Evolutionary conservation across 192 early-diverging fungal genomes (phyloP).

Genomic region (Podila epigama): DNA sequence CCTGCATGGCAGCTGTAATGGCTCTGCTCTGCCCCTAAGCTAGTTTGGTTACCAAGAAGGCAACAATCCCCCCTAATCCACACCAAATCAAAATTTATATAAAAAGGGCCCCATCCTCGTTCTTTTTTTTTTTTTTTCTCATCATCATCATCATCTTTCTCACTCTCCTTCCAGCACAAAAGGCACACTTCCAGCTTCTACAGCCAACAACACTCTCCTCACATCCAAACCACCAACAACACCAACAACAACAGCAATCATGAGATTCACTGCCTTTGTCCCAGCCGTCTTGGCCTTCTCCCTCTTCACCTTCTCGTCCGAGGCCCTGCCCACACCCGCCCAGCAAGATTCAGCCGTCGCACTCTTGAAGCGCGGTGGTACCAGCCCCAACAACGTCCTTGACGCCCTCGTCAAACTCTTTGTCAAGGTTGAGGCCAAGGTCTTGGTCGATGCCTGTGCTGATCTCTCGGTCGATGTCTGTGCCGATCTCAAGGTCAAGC

Average conservation of each 20-base stretch:
- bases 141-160: no score
- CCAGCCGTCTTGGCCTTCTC: slow-evolving; percentile 33
- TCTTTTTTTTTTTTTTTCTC: slow-evolving; percentile 10
- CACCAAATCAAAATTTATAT: not conserved
- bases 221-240: not conserved
- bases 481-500: slow-evolving; percentile 23
- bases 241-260: no score
- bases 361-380: slow-evolving; percentile 23
- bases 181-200: slow-evolving; percentile 18
- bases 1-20: no score
- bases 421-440: slow-evolving; percentile 10
- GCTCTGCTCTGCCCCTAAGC: no score
- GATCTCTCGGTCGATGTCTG: slow-evolving; percentile 15
- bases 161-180: slow-evolving; percentile 8
- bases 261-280: slow-evolving; percentile 28
- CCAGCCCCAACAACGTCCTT: not conserved
- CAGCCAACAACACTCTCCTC: not conserved
- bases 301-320: slow-evolving; percentile 29
- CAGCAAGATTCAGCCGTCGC: slow-evolving; percentile 10
- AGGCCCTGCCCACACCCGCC: slow-evolving; percentile 19
- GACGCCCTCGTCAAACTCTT: slow-evolving; percentile 20
- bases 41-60: no score
- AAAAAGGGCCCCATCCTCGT: not conserved
- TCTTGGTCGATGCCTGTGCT: slow-evolving; percentile 14
- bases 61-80: no score